Conservation (phyloP, 768 basidiomycete species). For the Amanita phalloides region DNA sequence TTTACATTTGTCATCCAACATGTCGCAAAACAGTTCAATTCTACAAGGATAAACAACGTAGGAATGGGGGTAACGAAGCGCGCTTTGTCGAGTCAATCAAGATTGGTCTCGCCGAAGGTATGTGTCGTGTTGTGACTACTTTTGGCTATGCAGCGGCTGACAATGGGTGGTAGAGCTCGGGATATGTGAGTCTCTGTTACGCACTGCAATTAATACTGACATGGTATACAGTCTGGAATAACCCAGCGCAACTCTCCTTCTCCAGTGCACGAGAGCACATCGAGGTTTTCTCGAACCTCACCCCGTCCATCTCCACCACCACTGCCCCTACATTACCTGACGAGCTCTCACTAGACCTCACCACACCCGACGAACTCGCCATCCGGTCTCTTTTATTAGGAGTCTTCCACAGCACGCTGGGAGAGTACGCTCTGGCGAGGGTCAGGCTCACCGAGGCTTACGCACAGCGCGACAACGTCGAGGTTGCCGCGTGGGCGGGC, state of each 20-base stretch:
- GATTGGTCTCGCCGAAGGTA: slow-evolving; percentile 66
- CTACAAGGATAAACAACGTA: slow-evolving; percentile 57
- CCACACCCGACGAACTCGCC: slow-evolving; percentile 63
- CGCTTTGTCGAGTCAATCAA: slow-evolving; percentile 44
- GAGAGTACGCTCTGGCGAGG: slow-evolving; percentile 32
- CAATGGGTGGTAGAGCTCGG: slow-evolving; percentile 39
- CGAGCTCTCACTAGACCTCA: slow-evolving; percentile 29
- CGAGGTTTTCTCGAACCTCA: slow-evolving; percentile 34
- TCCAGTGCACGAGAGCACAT: slow-evolving; percentile 50
- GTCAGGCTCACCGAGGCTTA: slow-evolving; percentile 42
- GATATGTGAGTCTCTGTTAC: slow-evolving; percentile 41
- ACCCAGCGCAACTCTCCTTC: slow-evolving; percentile 47
- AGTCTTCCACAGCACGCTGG: slow-evolving; percentile 48
- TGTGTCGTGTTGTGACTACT: slow-evolving; percentile 8
- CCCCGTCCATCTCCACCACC: slow-evolving; percentile 25
- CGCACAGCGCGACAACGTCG: slow-evolving; percentile 24
- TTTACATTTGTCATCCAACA: background rate
- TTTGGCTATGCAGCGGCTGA: background rate
- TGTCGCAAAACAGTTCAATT: slow-evolving; percentile 43
- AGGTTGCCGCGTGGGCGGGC: slow-evolving; percentile 57
- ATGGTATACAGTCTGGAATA: slow-evolving; percentile 59
- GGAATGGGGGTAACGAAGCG: slow-evolving; percentile 39
- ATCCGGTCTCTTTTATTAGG: slow-evolving; percentile 62
- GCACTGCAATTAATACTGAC: background rate
- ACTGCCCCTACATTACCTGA: background rate